Evolutionary conservation across 148 eudicot species (phyloP).

Genomic region (Hydrangea macrophylla): DNA sequence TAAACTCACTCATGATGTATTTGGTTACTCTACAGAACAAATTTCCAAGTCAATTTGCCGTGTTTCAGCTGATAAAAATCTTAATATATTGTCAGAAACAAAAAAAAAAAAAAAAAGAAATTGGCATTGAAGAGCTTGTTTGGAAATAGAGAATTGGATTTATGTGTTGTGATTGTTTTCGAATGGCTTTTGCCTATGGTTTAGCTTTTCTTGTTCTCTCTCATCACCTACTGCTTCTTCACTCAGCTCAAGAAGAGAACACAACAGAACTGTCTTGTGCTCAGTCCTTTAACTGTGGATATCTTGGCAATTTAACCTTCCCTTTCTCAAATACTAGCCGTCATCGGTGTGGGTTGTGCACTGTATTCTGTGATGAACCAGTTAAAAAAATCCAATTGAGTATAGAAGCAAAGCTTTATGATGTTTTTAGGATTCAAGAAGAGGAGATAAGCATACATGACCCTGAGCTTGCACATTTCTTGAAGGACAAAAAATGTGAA

Average conservation of each 20-base stretch:
- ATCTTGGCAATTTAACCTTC: slow-evolving; percentile 11
- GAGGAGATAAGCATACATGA: neutral
- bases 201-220: neutral
- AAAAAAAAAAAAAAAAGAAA: no score
- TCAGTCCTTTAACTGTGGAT: slow-evolving; percentile 26
- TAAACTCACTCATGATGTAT: no score
- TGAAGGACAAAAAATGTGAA: neutral
- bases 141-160: neutral
- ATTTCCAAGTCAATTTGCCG: neutral
- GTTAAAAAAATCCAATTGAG: slow-evolving; percentile 17
- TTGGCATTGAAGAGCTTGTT: no score
- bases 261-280: slow-evolving; percentile 16
- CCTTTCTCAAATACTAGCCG: slow-evolving; percentile 30
- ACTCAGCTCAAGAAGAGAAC: slow-evolving; percentile 12
- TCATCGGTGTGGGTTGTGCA: slow-evolving; percentile 20
- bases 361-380: slow-evolving; percentile 30
- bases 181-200: slow-evolving; percentile 21
- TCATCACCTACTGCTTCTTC: slow-evolving; percentile 3
- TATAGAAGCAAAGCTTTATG: slow-evolving; percentile 14
- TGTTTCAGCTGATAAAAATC: neutral
- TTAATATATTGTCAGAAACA: neutral
- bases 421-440: neutral
- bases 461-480: neutral
- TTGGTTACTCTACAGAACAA: neutral
- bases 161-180: slow-evolving; percentile 2